Base-by-base conservation (phyloP, 768 basidiomycete species). In the Panaeolus cyanescens region DNA sequence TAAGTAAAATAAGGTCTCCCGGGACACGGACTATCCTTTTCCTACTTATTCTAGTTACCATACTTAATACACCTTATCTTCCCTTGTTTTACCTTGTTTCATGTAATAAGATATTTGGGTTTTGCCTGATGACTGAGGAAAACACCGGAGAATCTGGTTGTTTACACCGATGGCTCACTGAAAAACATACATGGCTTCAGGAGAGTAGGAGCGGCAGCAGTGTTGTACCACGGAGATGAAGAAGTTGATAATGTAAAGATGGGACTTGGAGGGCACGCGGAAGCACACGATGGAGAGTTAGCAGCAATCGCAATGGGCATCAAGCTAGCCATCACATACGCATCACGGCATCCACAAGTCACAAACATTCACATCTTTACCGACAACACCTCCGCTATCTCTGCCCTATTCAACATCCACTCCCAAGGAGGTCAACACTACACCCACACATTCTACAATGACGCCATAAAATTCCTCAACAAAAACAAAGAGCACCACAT, bases 221-320 rank as follows among this genome's bases (percentile, higher is more conserved):
- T 67, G 3, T 64, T 50, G 0, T 74, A 58, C 58, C 64, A 69
- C 31, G 36, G 37, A 3, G 56, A 59, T 1, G 37, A 36, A 3
- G 68, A 73, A 34, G 54, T 68, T 10, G 25, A 59, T 25, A 31
- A 39, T 1, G 33, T 31, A 0, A 30, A 42, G 5, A 57, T 69
- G 17, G 71, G 72, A 8, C 55, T 74, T 34, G 73, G 73, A 1
- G 64, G 65, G 0, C 39, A 59, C 19, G 67, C 73, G 7, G 71
- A 73, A 42, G 67, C 71, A 4, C 72, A 67, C 56, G 70, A 75
- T 28, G 72, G 66, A 0, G 72, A 75, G 45, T 62, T 74, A 34
- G 64, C 66, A 10, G 72, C 61, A 1, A 70, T 74, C 0, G 50
- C 54, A 28, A 60, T 62, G 28, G 67, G 67, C 2, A 61, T 65